Conservation (phyloP, 2,329 filamentous ascomycete species). For the Trematosphaeria pertusa region DNA sequence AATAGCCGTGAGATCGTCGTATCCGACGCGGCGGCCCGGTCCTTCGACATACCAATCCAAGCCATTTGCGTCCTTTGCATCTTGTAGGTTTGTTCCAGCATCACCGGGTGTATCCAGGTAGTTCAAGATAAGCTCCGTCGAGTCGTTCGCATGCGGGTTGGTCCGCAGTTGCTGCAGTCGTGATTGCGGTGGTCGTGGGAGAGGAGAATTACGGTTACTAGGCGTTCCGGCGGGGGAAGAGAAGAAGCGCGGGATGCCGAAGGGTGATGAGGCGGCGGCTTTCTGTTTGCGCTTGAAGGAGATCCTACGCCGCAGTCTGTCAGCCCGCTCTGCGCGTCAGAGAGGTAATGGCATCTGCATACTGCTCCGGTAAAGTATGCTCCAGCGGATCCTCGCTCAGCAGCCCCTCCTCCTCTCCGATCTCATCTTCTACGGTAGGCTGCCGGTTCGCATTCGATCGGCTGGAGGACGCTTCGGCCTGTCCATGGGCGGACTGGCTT, state of each 20-base stretch:
- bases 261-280: constrained; percentile 43
- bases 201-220: constrained; percentile 38
- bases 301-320: constrained; percentile 48
- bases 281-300: constrained; percentile 77
- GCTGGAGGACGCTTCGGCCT: constrained; percentile 56
- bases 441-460: constrained; percentile 44
- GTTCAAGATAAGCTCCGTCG: constrained; percentile 50
- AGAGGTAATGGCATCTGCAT: constrained; percentile 9
- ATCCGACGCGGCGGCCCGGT: constrained; percentile 86
- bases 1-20: constrained; percentile 95
- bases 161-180: constrained; percentile 31
- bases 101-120: constrained; percentile 50
- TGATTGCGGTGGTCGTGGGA: constrained; percentile 34
- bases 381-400: constrained; percentile 65
- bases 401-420: constrained; percentile 56
- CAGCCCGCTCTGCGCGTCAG: neutral
- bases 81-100: constrained; percentile 47
- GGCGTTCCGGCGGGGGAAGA: constrained; percentile 44
- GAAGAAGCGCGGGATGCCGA: constrained; percentile 55
- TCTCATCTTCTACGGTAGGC: constrained; percentile 47
- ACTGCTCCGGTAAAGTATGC: constrained; percentile 56
- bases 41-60: constrained; percentile 90
- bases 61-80: constrained; percentile 53
- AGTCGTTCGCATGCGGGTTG: constrained; percentile 28
- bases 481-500: constrained; percentile 41